Evolutionary conservation across 176 grass and related monocot genomes (phyloP).

Genomic region (Oryza nivara): DNA sequence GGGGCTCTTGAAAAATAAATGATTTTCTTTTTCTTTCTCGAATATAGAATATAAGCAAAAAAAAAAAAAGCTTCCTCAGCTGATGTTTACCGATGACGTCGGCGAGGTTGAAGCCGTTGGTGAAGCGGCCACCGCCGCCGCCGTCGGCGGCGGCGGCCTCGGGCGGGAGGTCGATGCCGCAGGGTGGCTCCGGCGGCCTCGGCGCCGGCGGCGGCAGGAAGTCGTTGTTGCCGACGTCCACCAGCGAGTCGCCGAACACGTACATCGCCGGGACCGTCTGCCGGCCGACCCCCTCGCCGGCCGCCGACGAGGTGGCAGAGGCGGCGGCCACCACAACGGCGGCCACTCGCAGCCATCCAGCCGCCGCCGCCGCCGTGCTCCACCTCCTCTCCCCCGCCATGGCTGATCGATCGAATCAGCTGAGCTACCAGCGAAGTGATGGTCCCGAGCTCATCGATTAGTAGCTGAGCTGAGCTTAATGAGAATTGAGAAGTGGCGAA

Average conservation of each 20-base stretch:
- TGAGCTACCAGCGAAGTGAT: neutral
- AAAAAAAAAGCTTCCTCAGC: neutral
- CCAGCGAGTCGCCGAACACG: conserved; percentile 60
- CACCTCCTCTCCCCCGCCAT: neutral
- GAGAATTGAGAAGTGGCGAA: too few relatives aligned
- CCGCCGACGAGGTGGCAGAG: neutral
- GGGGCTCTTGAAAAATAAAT: too few relatives aligned
- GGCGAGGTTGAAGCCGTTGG: conserved; percentile 55
- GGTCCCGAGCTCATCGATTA: too few relatives aligned
- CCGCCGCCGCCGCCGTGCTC: neutral
- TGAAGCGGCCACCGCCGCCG: conserved; percentile 23
- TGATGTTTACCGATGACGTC: conserved; percentile 42
- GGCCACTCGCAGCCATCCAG: neutral
- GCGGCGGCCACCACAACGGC: neutral
- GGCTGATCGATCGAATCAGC: neutral
- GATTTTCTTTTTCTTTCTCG: too few relatives aligned
- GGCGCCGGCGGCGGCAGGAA: conserved; percentile 47
- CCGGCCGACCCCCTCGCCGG: neutral
- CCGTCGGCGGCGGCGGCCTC: neutral
- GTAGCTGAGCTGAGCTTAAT: too few relatives aligned
- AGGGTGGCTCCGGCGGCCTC: conserved; percentile 22
- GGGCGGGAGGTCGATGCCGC: conserved; percentile 44
- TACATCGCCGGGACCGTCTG: conserved; percentile 41
- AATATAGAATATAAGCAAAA: too few relatives aligned
- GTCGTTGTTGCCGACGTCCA: conserved; percentile 60